Percentiles rank a stretch among this genome's conserved stretches.
These are phyloP conservation scores for Incumbomyces lentus DNA, from an alignment of 2,329 filamentous ascomycete genomes.

Conservation along the genomic window DNA sequence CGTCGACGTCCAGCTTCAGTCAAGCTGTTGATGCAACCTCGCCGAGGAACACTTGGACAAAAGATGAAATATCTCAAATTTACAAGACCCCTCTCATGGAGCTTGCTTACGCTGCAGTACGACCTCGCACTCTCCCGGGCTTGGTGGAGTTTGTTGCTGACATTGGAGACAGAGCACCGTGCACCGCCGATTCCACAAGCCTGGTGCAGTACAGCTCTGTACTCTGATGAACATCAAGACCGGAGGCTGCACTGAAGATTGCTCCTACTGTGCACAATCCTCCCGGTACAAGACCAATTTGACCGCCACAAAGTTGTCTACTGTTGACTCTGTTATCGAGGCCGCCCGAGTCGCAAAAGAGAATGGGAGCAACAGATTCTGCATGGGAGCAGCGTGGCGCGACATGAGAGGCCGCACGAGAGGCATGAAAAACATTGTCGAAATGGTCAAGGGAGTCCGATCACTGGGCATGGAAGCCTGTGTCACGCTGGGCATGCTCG, in stretches of 20 bases:
- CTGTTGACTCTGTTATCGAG: constrained; percentile 68
- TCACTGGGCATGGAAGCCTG: constrained; percentile 81
- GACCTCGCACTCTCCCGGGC: constrained; percentile 21
- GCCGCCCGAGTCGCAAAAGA: constrained; percentile 67
- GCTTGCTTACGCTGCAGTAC: constrained; percentile 62
- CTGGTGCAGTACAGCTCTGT: constrained; percentile 77
- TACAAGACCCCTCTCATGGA: constrained; percentile 76
- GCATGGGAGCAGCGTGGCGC: constrained; percentile 89
- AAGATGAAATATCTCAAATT: constrained; percentile 68
- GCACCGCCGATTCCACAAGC: constrained; percentile 77
- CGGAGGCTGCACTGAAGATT: constrained; percentile 84
- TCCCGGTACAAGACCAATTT: constrained; percentile 70
- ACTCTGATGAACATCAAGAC: constrained; percentile 97
- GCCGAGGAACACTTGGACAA: constrained; percentile 67
- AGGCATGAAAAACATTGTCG: constrained; percentile 69
- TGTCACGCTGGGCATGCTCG: constrained; percentile 91
- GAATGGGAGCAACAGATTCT: constrained; percentile 84
- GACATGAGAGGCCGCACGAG: constrained; percentile 89
- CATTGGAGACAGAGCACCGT: constrained; percentile 51
- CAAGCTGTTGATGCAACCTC: constrained; percentile 49
- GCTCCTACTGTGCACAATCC: constrained; percentile 85
- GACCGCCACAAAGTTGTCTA: constrained; percentile 61
- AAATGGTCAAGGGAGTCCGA: constrained; percentile 73
- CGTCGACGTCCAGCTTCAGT: constrained; percentile 23
- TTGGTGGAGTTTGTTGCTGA: constrained; percentile 6